phyloP scores from a whole-genome alignment of 2,329 filamentous ascomycete species.

The Clonostachys rosea region DNA sequence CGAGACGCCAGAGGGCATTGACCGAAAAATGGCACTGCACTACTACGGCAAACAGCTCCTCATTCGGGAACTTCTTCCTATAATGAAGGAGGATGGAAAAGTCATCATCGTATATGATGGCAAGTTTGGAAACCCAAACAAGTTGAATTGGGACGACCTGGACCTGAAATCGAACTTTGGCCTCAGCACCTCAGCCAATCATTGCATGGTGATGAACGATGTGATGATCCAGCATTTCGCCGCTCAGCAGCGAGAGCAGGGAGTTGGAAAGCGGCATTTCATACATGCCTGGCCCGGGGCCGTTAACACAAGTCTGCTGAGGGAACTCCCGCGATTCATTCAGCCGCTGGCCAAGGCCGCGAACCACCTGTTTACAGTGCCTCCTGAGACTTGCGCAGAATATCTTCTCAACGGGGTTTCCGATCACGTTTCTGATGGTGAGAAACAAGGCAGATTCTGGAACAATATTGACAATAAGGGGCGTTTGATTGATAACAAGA shows the following conservation, averaged over 20 bases:
- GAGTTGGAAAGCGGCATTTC: conserved; percentile 20
- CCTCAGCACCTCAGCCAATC: conserved; percentile 21
- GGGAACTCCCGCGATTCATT: conserved; percentile 21
- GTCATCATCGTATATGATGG: conserved; percentile 31
- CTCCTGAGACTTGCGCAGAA: conserved; percentile 18
- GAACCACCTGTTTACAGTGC: conserved; percentile 10
- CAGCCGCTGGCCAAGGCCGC: conserved; percentile 7
- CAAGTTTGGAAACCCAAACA: conserved; percentile 17
- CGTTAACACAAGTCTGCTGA: conserved; percentile 24
- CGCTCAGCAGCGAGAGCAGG: conserved; percentile 8
- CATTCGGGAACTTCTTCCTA: conserved; percentile 29
- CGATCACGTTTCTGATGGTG: conserved; percentile 7
- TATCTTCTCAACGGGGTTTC: conserved; percentile 13
- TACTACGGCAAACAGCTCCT: conserved; percentile 40
- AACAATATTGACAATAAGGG: conserved; percentile 21
- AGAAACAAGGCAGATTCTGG: conserved; percentile 14
- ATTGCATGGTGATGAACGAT: conserved; percentile 32
- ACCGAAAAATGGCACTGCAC: conserved; percentile 36
- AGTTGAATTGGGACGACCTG: conserved; percentile 30
- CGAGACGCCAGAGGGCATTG: conserved; percentile 38
- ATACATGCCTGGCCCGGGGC: conserved; percentile 32
- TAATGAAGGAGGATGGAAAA: conserved; percentile 23
- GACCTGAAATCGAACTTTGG: conserved; percentile 26
- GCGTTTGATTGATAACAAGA: conserved; percentile 12
- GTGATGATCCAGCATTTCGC: conserved; percentile 27